A percentile compares a stretch with the other conserved stretches of the same genome.
Evolutionary conservation across 2,329 filamentous ascomycete species (phyloP).

Genomic region (Clonostachys byssicola): DNA sequence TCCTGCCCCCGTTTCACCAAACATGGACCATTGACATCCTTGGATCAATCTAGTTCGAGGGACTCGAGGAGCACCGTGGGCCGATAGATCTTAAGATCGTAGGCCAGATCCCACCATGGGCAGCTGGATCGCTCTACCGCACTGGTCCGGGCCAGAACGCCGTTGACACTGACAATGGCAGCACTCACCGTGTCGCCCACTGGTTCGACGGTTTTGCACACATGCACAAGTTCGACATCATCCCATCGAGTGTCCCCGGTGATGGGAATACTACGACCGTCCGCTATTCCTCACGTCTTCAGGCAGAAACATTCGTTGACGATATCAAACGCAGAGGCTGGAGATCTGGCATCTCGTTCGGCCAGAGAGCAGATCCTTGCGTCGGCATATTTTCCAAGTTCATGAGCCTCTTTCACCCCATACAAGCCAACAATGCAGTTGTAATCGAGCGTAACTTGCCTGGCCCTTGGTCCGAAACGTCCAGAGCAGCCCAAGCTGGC

Average conservation of each 20-base stretch:
- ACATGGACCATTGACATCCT: neutral
- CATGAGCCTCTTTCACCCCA: conserved; percentile 52
- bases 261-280: conserved; percentile 29
- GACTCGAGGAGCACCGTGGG: conserved; percentile 58
- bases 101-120: conserved; percentile 67
- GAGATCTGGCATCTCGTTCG: conserved; percentile 59
- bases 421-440: conserved; percentile 53
- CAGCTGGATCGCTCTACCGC: conserved; percentile 67
- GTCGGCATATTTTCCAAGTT: conserved; percentile 69
- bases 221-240: conserved; percentile 68
- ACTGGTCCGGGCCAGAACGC: conserved; percentile 67
- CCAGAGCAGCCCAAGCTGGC: neutral
- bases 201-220: conserved; percentile 81
- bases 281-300: conserved; percentile 67
- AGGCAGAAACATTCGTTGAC: conserved; percentile 60
- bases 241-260: conserved; percentile 24
- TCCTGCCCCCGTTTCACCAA: neutral
- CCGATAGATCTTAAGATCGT: conserved; percentile 60
- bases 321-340: conserved; percentile 56
- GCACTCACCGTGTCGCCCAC: conserved; percentile 61
- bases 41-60: conserved; percentile 55
- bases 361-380: conserved; percentile 69
- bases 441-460: conserved; percentile 63
- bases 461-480: conserved; percentile 30
- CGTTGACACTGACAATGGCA: conserved; percentile 51